Base-by-base conservation (phyloP, 306 rosid species). In the Astragalus membranaceus region DNA sequence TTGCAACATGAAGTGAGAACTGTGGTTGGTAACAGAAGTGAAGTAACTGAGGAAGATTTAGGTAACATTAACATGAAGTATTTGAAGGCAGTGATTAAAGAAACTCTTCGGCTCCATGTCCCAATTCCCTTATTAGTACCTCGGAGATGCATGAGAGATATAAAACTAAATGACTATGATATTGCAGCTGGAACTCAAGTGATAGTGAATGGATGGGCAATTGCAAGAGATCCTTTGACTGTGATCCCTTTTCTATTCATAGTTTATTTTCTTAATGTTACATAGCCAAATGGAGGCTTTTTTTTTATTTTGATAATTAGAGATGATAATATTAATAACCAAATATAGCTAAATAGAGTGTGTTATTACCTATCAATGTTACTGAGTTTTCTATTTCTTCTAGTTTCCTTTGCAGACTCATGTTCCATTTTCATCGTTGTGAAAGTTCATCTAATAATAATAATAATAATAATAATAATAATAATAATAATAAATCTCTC, bases 81-180 rank as follows among this genome's bases (percentile, higher is more conserved):
- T 71, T 62, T 69, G 53, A 77, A 77, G 13, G 81, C 81, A 8
- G 81, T 77, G 66, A 69, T 76, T 6, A 76, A 69, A 60, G 80
- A 76, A 69, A 59, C 64, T 5, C 64, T 76, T 15, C 70, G 80
- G 0, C 44, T 59, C 6, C 80, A 76, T 6, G 48, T 60, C 0
- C 70, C 80, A 33, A 0, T 68, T 59, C 80, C 80, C 4, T 3
- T 76, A 41, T 4, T 51, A 50, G 32, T 76, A 1, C 80, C 75
- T 41, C 46, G 71, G 2, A 63, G 35, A 60, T 69, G 32, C 30
- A 68, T 14, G 54, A n/a, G 26, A 69, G 58, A 42, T 44, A n/a
- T 61, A 16, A 61, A 76, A 33, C 44, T 69, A 8, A 52, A 69
- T 16, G 76, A 58, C 8, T 69, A 76, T 62, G 81, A 69, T 33